Conservation (phyloP, 2,329 filamentous ascomycete genomes). For the Plectosphaerella plurivora region DNA sequence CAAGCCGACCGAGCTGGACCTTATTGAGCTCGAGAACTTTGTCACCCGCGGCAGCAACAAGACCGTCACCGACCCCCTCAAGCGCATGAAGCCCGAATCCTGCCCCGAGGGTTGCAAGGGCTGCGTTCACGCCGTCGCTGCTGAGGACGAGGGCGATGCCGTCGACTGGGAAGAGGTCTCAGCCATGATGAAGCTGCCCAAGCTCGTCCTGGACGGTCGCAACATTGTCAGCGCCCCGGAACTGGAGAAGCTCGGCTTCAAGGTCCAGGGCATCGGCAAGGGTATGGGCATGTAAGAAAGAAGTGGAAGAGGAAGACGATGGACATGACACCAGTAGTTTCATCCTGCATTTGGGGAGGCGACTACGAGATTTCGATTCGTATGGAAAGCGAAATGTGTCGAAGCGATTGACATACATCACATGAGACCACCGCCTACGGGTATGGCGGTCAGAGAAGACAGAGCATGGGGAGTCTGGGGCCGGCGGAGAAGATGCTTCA, state of each 20-base stretch:
- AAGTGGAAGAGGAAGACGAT: background rate
- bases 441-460: no score
- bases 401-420: no score
- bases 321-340: background rate
- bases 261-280: constrained; percentile 33
- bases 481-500: no score
- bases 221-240: constrained; percentile 12
- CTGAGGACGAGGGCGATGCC: constrained; percentile 32
- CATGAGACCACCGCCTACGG: no score
- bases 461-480: no score
- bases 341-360: no score
- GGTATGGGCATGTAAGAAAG: constrained; percentile 34
- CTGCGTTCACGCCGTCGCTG: constrained; percentile 28
- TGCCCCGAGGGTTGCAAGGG: constrained; percentile 43
- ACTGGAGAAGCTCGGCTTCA: constrained; percentile 27
- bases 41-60: constrained; percentile 20
- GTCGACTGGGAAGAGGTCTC: constrained; percentile 42
- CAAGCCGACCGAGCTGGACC: constrained; percentile 20
- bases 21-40: constrained; percentile 18
- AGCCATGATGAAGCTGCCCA: constrained; percentile 12
- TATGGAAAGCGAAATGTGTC: no score
- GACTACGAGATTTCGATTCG: no score
- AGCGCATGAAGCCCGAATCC: constrained; percentile 29
- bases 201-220: constrained; percentile 13
- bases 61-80: constrained; percentile 39